Evolutionary conservation across 306 rosid genomes (phyloP).

Genomic region (Glycine tomentella): DNA sequence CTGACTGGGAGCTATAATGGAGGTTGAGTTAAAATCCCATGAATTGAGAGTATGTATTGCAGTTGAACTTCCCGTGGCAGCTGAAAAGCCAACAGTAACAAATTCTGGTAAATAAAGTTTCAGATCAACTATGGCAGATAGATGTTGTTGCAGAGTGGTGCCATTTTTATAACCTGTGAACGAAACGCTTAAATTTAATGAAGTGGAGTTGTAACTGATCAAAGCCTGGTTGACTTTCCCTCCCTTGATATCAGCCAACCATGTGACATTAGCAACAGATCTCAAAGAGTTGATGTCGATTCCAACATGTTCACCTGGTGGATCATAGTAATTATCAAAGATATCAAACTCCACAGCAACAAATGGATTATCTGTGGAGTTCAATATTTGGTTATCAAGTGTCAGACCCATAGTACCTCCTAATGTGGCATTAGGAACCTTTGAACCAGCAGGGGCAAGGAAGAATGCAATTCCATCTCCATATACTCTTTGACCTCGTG

Average conservation of each 20-base stretch:
- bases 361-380: conserved; percentile 43
- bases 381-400: background rate
- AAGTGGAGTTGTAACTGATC: conserved; percentile 51
- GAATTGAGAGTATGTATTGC: conserved; percentile 19
- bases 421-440: background rate
- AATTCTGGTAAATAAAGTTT: conserved; percentile 45
- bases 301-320: conserved; percentile 51
- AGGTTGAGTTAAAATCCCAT: conserved; percentile 41
- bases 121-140: conserved; percentile 47
- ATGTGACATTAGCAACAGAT: conserved; percentile 44
- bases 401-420: conserved; percentile 50
- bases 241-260: conserved; percentile 38
- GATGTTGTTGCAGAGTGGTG: background rate
- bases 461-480: conserved; percentile 66
- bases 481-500: background rate
- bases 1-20: background rate
- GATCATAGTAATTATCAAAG: conserved; percentile 21
- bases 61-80: conserved; percentile 16
- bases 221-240: conserved; percentile 48
- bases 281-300: conserved; percentile 51
- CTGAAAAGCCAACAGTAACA: conserved; percentile 57
- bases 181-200: conserved; percentile 46
- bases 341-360: conserved; percentile 67
- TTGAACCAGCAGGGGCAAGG: conserved; percentile 45
- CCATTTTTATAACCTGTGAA: conserved; percentile 34